Evolutionary conservation across 805 yeast species (phyloP).

Genomic region (Starmerella cellae): DNA sequence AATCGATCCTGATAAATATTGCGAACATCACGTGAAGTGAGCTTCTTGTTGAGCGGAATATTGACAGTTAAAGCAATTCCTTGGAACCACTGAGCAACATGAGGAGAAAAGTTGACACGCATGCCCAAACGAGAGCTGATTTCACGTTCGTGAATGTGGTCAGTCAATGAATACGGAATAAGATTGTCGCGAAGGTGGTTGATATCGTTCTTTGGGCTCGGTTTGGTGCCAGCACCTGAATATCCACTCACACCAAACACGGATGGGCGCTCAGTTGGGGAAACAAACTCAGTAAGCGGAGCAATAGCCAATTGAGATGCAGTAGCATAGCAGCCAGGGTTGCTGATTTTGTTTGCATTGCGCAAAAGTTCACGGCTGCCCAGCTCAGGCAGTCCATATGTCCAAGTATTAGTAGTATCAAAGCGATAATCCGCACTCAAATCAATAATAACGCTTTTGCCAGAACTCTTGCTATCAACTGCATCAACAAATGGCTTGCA

Average conservation of each 20-base stretch:
- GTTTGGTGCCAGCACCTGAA: slow-evolving; percentile 99
- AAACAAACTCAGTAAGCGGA: slow-evolving; percentile 48
- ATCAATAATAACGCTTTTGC: slow-evolving; percentile 69
- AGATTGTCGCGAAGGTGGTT: slow-evolving; percentile 63
- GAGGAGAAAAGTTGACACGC: slow-evolving; percentile 84
- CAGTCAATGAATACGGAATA: slow-evolving; percentile 90
- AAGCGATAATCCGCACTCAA: slow-evolving; percentile 93
- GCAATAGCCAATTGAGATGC: slow-evolving; percentile 89
- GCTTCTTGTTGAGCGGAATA: slow-evolving; percentile 55
- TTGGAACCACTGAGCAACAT: slow-evolving; percentile 98
- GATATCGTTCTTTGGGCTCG: slow-evolving; percentile 87
- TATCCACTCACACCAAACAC: slow-evolving; percentile 95
- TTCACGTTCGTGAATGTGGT: slow-evolving; percentile 93
- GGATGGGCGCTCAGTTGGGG: slow-evolving; percentile 55
- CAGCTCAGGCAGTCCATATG: slow-evolving; percentile 90
- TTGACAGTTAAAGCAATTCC: slow-evolving; percentile 89
- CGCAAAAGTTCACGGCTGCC: slow-evolving; percentile 54
- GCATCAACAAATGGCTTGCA: slow-evolving; percentile 46
- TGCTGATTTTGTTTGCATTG: slow-evolving; percentile 67
- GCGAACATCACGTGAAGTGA: slow-evolving; percentile 72
- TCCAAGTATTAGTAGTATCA: slow-evolving; percentile 79
- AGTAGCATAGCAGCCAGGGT: slow-evolving; percentile 99
- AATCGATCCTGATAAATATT: slow-evolving; percentile 78
- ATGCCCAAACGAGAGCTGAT: slow-evolving; percentile 67
- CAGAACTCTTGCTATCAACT: slow-evolving; percentile 33